Evolutionary conservation across 2,329 filamentous ascomycete genomes (phyloP).

Genomic region (Fusarium subtropicale): DNA sequence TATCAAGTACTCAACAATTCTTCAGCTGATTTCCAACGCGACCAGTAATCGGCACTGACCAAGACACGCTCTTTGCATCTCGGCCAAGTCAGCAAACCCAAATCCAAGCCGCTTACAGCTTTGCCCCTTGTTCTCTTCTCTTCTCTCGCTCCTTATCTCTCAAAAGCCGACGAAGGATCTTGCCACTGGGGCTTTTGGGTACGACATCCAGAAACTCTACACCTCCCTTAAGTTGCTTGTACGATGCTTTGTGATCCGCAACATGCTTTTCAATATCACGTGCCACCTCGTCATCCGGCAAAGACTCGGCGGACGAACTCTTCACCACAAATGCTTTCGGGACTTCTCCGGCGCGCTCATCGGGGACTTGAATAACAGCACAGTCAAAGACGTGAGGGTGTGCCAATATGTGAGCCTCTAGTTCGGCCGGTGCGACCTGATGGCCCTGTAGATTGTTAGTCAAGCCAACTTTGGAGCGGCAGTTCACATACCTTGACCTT

Average conservation of each 20-base stretch:
- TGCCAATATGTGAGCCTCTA: slow-evolving; percentile 78
- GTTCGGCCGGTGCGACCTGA: slow-evolving; percentile 83
- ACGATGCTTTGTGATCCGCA: slow-evolving; percentile 69
- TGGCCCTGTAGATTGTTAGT: slow-evolving; percentile 62
- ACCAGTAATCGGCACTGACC: no score
- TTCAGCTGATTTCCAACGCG: not conserved
- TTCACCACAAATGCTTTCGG: slow-evolving; percentile 72
- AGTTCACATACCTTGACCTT: slow-evolving; percentile 74
- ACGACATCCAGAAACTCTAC: slow-evolving; percentile 66
- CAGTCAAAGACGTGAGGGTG: slow-evolving; percentile 78
- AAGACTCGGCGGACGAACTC: slow-evolving; percentile 52
- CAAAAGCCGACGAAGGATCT: slow-evolving; percentile 53
- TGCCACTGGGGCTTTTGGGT: slow-evolving; percentile 71
- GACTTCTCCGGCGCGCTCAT: slow-evolving; percentile 69
- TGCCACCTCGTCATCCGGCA: slow-evolving; percentile 62
- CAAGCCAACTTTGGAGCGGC: rapidly evolving
- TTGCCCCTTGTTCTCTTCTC: not conserved
- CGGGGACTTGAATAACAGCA: slow-evolving; percentile 77
- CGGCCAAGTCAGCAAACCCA: not conserved
- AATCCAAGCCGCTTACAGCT: not conserved
- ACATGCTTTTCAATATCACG: slow-evolving; percentile 70
- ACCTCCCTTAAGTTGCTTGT: slow-evolving; percentile 64
- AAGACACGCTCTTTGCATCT: not conserved
- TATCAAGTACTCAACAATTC: not conserved
- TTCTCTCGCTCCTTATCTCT: slow-evolving; percentile 17